These are phyloP conservation scores for Hemisphaericaspora nanyangensis DNA, from an alignment of 805 yeast species.

Conservation along the genomic window DNA sequence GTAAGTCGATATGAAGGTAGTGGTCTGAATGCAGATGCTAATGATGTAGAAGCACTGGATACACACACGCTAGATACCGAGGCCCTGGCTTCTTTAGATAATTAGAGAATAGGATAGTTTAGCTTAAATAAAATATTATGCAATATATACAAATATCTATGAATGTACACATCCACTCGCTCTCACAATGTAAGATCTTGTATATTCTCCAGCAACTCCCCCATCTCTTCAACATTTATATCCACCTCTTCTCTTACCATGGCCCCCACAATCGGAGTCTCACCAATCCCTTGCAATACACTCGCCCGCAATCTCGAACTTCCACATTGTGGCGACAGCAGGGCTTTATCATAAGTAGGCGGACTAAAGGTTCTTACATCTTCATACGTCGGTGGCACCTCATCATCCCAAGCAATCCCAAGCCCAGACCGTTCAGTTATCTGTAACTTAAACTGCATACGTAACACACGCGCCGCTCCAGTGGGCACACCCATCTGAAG, in stretches of 20 bases:
- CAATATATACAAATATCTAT: too few species aligned
- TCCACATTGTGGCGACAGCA: slow-evolving; percentile 12
- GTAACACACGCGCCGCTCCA: slow-evolving; percentile 88
- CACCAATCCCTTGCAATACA: slow-evolving; percentile 42
- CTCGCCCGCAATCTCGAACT: too few species aligned
- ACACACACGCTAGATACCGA: background rate
- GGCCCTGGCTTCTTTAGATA: background rate
- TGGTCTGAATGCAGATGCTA: background rate
- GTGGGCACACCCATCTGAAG: slow-evolving; percentile 67
- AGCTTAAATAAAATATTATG: too few species aligned
- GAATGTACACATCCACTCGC: too few species aligned
- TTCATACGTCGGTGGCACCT: slow-evolving; percentile 94
- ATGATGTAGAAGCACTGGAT: background rate
- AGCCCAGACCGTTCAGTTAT: slow-evolving; percentile 90
- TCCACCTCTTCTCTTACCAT: slow-evolving; percentile 15
- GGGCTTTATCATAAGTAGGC: slow-evolving; percentile 57
- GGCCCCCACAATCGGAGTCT: slow-evolving; percentile 31
- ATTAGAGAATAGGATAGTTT: background rate
- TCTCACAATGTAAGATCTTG: slow-evolving; percentile 28
- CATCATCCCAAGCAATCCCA: slow-evolving; percentile 98
- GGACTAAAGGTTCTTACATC: slow-evolving; percentile 83
- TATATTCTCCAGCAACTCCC: slow-evolving; percentile 29
- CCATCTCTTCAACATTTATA: slow-evolving; percentile 22
- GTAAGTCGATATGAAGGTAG: slow-evolving; percentile 27
- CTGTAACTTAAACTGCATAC: slow-evolving; percentile 89